phyloP scores from a whole-genome alignment of 208 protist genomes.

The Trichomonas vaginalis region DNA sequence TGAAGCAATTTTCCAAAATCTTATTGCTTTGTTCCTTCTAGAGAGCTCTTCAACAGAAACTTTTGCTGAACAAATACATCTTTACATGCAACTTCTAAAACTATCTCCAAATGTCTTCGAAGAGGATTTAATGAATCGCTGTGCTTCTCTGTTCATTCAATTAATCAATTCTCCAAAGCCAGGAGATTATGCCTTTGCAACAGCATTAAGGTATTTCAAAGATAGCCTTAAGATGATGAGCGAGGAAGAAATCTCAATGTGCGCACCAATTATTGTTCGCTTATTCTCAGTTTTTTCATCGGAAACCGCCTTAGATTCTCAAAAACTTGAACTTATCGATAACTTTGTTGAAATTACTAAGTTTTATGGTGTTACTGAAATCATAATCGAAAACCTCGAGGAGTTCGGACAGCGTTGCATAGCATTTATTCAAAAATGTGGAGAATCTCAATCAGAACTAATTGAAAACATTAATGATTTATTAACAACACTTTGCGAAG shows the following conservation, averaged over 20 bases:
- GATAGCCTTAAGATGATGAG: background rate
- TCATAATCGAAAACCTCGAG: background rate
- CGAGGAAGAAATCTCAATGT: background rate
- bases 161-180: background rate
- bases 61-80: background rate
- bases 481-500: background rate
- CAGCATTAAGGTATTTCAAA: background rate
- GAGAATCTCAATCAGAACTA: background rate
- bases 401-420: background rate
- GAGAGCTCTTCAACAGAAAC: background rate
- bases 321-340: background rate
- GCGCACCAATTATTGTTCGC: background rate
- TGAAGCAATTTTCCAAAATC: background rate
- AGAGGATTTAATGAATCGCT: no score
- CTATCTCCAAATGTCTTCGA: background rate
- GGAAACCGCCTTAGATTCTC: background rate
- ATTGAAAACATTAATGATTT: background rate
- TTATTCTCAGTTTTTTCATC: background rate
- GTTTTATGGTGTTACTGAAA: background rate
- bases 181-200: background rate
- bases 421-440: background rate
- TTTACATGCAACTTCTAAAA: background rate
- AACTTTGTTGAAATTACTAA: background rate
- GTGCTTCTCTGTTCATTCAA: background rate
- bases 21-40: background rate